Conservation (phyloP, 2,329 filamentous ascomycete genomes). For the Capronia americana region DNA sequence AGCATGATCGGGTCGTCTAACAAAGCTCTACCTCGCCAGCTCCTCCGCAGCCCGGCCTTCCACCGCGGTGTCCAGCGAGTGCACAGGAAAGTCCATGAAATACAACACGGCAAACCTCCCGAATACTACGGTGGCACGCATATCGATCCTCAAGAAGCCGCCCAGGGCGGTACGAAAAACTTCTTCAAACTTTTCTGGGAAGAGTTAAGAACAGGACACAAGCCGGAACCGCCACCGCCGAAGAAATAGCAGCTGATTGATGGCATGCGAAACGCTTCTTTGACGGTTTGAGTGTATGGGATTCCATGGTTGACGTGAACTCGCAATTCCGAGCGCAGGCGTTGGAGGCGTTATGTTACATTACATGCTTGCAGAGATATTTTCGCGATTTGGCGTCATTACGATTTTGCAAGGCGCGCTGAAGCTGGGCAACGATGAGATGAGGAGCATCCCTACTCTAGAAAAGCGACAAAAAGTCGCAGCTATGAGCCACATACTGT, state of each 20-base stretch:
- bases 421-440: not conserved
- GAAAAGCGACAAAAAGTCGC: not conserved
- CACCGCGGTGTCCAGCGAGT: slow-evolving; percentile 52
- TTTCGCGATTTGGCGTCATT: not conserved
- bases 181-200: slow-evolving; percentile 51
- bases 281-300: not conserved
- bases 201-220: slow-evolving; percentile 51
- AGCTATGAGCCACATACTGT: not conserved
- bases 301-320: not conserved
- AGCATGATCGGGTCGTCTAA: slow-evolving; percentile 2
- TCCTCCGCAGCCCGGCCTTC: slow-evolving; percentile 52
- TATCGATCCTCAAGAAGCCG: slow-evolving; percentile 42
- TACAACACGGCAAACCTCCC: slow-evolving; percentile 51
- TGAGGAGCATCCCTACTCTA: not conserved
- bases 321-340: slow-evolving; percentile 14
- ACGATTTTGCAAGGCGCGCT: not conserved
- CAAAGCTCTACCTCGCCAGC: slow-evolving; percentile 32
- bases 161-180: slow-evolving; percentile 41
- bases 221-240: slow-evolving; percentile 41
- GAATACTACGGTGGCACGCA: slow-evolving; percentile 53
- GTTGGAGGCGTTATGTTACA: slow-evolving; percentile 6
- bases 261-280: not conserved
- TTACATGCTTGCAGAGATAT: not conserved
- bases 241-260: slow-evolving; percentile 27
- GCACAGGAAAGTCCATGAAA: slow-evolving; percentile 50